A percentile compares a stretch with the other conserved stretches of the same genome.
Evolutionary conservation across 768 basidiomycete genomes (phyloP).

Genomic region (Boletus rubescentipes): DNA sequence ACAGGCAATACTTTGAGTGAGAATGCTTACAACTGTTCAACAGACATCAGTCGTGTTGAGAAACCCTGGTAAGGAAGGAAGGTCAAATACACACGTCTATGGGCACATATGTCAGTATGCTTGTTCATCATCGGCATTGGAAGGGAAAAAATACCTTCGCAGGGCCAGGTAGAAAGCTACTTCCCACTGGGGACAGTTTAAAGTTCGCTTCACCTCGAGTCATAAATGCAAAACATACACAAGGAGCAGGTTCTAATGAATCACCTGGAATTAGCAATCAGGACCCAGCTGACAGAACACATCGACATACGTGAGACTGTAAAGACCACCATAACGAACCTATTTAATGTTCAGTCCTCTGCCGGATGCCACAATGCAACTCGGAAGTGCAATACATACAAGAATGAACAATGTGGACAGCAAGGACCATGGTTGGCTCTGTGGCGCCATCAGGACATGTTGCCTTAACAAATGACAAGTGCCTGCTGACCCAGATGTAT

Average conservation of each 20-base stretch:
- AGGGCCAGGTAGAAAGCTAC: background rate
- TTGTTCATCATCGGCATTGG: background rate
- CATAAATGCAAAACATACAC: background rate
- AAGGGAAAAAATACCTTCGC: background rate
- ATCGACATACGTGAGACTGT: background rate
- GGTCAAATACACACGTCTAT: constrained; percentile 2
- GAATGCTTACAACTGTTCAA: constrained; percentile 1
- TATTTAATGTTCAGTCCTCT: background rate
- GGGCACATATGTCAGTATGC: background rate
- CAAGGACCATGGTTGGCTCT: constrained; percentile 10
- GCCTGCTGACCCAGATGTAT: constrained; percentile 10
- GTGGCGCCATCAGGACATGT: background rate
- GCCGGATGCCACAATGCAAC: background rate
- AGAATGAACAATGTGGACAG: constrained; percentile 10
- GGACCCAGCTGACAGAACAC: background rate
- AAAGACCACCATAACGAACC: constrained; percentile 10
- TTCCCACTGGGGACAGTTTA: background rate
- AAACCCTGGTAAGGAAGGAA: background rate
- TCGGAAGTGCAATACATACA: background rate
- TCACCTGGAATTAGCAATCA: background rate
- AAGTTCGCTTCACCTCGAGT: background rate
- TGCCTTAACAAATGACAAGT: background rate
- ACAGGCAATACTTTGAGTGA: too few relatives aligned
- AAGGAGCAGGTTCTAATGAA: background rate
- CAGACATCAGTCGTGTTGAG: background rate